A percentile compares a stretch with the other conserved stretches of the same genome.
These are phyloP conservation scores for Discostella stelligera DNA, from an alignment of 352 stramenopile species.

Conservation along the genomic window DNA sequence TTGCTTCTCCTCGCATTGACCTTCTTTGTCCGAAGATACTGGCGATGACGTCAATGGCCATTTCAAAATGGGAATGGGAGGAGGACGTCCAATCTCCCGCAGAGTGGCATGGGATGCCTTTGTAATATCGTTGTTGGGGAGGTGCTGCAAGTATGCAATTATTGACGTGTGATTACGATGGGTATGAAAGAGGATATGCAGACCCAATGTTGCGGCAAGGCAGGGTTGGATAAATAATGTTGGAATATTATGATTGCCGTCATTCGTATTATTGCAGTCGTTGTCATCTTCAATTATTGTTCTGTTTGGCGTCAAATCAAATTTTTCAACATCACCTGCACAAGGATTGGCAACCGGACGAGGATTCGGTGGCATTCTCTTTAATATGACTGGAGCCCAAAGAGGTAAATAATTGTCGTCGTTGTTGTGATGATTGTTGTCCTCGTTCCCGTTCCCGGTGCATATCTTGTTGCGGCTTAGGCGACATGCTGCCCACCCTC, in stretches of 20 bases:
- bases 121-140: not conserved
- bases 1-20: constrained; percentile 10
- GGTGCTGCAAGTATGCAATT: constrained; percentile 5
- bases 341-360: not conserved
- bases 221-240: constrained; percentile 34
- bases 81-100: constrained; percentile 32
- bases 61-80: constrained; percentile 11
- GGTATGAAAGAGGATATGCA: constrained; percentile 6
- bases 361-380: not conserved
- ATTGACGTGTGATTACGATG: not conserved
- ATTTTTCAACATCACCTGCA: not conserved
- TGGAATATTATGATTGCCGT: constrained; percentile 1
- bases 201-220: constrained; percentile 36
- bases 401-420: not conserved
- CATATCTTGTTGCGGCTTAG: not conserved
- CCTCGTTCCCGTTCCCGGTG: not conserved
- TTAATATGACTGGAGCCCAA: not conserved
- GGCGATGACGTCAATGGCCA: not conserved
- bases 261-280: not conserved
- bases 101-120: constrained; percentile 28
- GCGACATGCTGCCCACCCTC: constrained; percentile 2
- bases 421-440: not conserved
- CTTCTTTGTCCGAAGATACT: not conserved
- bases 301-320: no score
- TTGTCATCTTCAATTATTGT: not conserved